Base-by-base conservation (phyloP, 2,329 filamentous ascomycete genomes). In the Colletotrichum truncatum region DNA sequence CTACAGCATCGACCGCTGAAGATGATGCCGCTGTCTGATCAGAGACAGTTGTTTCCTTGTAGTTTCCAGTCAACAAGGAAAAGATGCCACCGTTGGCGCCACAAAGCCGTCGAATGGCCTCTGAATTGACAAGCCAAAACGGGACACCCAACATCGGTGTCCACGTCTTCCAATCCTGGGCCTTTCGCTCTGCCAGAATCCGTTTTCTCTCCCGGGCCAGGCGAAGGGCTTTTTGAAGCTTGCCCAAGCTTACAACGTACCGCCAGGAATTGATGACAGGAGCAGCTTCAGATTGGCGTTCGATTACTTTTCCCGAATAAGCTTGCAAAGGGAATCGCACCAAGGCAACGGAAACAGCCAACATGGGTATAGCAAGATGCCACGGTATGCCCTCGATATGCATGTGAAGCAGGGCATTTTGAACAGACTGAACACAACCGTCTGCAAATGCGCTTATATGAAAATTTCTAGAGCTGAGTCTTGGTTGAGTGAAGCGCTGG, bases 301-400 rank as follows among this genome's bases (percentile, higher is more conserved):
- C 71, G 10, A 68, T 49, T 10, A 80, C 68, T 4, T 43, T 67
- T 10, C 74, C 75, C 4, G 72, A 63, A 71, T 86, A 82, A 60
- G 80, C 68, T 34, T 76, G 78, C 6, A 84, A 75, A 6, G 86
- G 86, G 4, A 86, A 72, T 12, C 85, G 79, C 64, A 83, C 70
- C 49, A 79, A 61, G 38, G 81, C 70, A 70, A 87, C 74, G 46
- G 75, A 72, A 2, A 87, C 66, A 6, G 84, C 84, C 12, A 85
- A 75, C n/a, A 85, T 75, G 4, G 86, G 85, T 48, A 89, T 85
- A 26, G 81, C 78, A 30, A 87, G 68, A 68, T 78, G 87, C 86
- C 86, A 89, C 2, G 85, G 85, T 2, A 83, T 71, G 36, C 81
- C 79, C 23, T 71, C 39, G 23, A 65, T 61, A 70, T 89, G 85